A percentile compares a stretch with the other conserved stretches of the same genome.
Evolutionary conservation across 208 protist genomes (phyloP).

Genomic region (Leishmania mexicana): DNA sequence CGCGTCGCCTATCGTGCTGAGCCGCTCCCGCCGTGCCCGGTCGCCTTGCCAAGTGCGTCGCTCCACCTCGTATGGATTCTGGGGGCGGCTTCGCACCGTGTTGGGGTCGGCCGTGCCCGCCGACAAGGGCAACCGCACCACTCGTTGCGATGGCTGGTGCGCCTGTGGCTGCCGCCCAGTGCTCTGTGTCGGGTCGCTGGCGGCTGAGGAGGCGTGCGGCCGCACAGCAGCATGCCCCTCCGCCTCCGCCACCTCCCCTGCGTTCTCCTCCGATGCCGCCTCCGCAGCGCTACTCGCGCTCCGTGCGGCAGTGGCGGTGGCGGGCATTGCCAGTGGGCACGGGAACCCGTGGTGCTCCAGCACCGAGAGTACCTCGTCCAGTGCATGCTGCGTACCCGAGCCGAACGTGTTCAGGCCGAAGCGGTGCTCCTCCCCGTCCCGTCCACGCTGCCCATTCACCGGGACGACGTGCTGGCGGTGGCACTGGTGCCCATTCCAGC

Average conservation of each 20-base stretch:
- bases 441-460: slow-evolving; percentile 21
- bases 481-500: slow-evolving; percentile 51
- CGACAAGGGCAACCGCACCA: neutral
- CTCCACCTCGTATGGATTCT: neutral
- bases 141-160: slow-evolving; percentile 8
- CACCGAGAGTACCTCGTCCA: slow-evolving; percentile 33
- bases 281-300: neutral
- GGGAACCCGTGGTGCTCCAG: slow-evolving; percentile 24
- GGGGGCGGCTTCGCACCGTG: neutral
- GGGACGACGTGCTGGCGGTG: slow-evolving; percentile 30
- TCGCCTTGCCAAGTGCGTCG: neutral
- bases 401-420: slow-evolving; percentile 28
- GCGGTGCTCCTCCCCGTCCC: slow-evolving; percentile 26
- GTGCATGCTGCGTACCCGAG: slow-evolving; percentile 24
- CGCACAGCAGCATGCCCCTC: neutral
- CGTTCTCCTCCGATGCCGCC: neutral
- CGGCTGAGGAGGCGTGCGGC: neutral
- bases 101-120: neutral
- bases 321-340: neutral
- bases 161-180: neutral
- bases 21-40: slow-evolving; percentile 13
- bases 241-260: neutral
- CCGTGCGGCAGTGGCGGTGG: neutral
- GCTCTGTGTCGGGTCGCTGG: neutral
- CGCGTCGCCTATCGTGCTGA: slow-evolving; percentile 4